A percentile compares a stretch with the other conserved stretches of the same genome.
phyloP scores from a whole-genome alignment of 2,329 filamentous ascomycete genomes.

The Fusarium oxysporum region DNA sequence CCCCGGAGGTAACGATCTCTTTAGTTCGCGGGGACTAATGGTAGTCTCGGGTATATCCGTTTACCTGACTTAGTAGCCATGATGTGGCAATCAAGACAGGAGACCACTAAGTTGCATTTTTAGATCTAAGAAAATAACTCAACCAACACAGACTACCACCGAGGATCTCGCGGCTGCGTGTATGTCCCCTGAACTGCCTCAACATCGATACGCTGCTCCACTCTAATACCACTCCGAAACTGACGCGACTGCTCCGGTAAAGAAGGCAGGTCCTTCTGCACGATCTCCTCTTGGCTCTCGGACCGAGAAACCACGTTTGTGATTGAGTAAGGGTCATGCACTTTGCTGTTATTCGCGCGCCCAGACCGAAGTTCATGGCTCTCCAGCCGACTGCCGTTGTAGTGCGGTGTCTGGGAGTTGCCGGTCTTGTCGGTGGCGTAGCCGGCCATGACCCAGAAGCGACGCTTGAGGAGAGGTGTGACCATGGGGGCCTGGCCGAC shows the following conservation, averaged over 20 bases:
- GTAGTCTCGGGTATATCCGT: background rate
- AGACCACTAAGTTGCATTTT: background rate
- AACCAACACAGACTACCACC: background rate
- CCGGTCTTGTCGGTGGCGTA: background rate
- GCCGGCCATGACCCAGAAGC: constrained; percentile 39
- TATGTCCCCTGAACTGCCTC: constrained; percentile 8
- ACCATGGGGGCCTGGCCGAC: constrained; percentile 53
- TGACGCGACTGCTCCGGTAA: background rate
- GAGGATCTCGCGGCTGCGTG: background rate
- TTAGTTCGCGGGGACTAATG: background rate
- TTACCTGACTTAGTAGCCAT: background rate
- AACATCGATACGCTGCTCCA: constrained; percentile 15
- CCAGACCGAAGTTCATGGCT: constrained; percentile 11
- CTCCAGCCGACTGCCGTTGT: background rate
- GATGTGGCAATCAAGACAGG: background rate
- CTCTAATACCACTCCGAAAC: constrained; percentile 1
- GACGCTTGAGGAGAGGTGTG: constrained; percentile 43
- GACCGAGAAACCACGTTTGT: constrained; percentile 3
- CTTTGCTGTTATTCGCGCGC: background rate
- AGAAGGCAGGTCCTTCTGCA: background rate
- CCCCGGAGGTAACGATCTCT: background rate
- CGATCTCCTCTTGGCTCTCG: constrained; percentile 26
- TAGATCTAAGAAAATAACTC: background rate
- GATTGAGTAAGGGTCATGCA: background rate
- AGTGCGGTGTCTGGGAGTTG: background rate